Conservation (phyloP, 495 filamentous ascomycete genomes). For the Melanomma pulvis-pyrius region DNA sequence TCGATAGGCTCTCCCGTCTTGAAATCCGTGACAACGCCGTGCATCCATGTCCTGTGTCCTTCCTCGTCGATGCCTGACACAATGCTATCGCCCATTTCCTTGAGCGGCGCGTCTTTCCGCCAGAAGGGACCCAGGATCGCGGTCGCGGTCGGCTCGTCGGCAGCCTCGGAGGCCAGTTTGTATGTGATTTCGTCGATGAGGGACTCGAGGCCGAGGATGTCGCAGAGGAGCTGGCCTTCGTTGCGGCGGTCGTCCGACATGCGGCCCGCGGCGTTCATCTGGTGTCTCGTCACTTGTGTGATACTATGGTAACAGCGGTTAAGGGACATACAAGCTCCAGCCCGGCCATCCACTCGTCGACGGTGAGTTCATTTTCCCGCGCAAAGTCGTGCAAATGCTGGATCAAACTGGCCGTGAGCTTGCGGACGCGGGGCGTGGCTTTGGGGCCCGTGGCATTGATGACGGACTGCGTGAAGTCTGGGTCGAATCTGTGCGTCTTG, state of each 20-base stretch:
- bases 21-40: conserved; percentile 63
- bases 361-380: conserved; percentile 60
- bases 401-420: conserved; percentile 58
- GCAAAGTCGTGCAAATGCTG: conserved; percentile 63
- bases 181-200: conserved; percentile 79
- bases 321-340: conserved; percentile 41
- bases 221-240: conserved; percentile 71
- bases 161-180: conserved; percentile 57
- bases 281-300: background rate
- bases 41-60: conserved; percentile 60
- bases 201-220: conserved; percentile 73
- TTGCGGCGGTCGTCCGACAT: conserved; percentile 73
- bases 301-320: background rate
- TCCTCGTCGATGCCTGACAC: conserved; percentile 50
- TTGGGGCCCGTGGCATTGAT: conserved; percentile 72
- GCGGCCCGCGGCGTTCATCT: conserved; percentile 73
- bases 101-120: conserved; percentile 66
- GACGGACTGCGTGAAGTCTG: conserved; percentile 68
- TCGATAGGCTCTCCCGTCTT: conserved; percentile 61
- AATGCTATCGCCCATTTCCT: conserved; percentile 66
- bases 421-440: conserved; percentile 57
- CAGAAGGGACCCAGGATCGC: conserved; percentile 80
- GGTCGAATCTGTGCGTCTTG: conserved; percentile 47
- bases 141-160: conserved; percentile 63
- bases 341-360: conserved; percentile 55